Evolutionary conservation across 257 asterid genomes (phyloP).

Genomic region (Scutellaria minor): DNA sequence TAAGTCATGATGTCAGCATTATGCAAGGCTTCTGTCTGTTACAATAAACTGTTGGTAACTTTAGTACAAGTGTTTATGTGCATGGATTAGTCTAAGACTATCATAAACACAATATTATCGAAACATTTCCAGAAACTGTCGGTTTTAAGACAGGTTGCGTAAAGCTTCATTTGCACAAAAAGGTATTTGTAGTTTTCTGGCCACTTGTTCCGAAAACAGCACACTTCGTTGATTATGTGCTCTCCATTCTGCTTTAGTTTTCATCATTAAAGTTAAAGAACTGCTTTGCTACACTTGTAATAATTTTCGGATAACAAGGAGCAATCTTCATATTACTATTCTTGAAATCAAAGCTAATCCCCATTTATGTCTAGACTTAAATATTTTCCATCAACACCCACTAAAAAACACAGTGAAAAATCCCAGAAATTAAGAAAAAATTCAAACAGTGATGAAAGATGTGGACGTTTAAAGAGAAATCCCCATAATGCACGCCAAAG

Average conservation of each 20-base stretch:
- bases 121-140: constrained; percentile 1
- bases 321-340: background rate
- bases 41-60: background rate
- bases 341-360: too few relatives aligned
- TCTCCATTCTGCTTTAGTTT: constrained; percentile 30
- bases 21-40: constrained; percentile 41
- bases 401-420: background rate
- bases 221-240: background rate
- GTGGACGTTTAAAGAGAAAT: constrained; percentile 1
- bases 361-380: too few relatives aligned
- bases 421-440: background rate
- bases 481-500: constrained; percentile 33
- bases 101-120: background rate
- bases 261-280: constrained; percentile 30
- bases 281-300: constrained; percentile 24
- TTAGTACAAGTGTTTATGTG: background rate
- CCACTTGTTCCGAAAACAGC: background rate
- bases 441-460: background rate
- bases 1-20: constrained; percentile 45
- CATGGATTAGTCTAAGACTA: background rate
- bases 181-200: constrained; percentile 10
- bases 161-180: background rate
- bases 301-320: constrained; percentile 8
- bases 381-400: background rate
- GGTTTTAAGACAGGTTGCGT: background rate